Percentiles rank a stretch among this genome's conserved stretches.
Conservation (phyloP, 768 basidiomycete species). For the Termitomyces sp. region DNA sequence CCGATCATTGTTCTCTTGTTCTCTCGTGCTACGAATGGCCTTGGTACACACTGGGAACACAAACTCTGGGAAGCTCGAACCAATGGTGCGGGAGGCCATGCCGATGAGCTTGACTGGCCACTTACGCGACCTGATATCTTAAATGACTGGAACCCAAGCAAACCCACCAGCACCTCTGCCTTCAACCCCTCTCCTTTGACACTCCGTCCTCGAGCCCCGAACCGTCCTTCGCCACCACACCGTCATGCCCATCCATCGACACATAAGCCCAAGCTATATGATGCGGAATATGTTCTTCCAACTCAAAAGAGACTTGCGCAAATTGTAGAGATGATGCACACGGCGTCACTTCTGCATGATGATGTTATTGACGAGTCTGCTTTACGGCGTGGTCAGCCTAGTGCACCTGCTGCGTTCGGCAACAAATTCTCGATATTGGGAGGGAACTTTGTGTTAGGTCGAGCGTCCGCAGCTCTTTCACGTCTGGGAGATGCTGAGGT, state of each 20-base stretch:
- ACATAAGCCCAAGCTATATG: conserved; percentile 15
- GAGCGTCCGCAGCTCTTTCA: conserved; percentile 76
- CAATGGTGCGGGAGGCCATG: conserved; percentile 42
- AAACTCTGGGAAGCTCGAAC: conserved; percentile 52
- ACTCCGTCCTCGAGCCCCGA: conserved; percentile 20
- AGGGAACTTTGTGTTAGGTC: conserved; percentile 87
- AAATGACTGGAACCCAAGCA: conserved; percentile 85
- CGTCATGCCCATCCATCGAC: conserved; percentile 14
- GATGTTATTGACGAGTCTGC: conserved; percentile 88
- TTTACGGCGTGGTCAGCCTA: conserved; percentile 70
- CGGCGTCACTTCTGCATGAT: conserved; percentile 93
- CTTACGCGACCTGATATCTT: conserved; percentile 71
- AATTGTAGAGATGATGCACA: conserved; percentile 96
- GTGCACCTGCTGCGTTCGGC: conserved; percentile 78
- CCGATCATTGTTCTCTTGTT: conserved; percentile 86
- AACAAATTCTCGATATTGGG: conserved; percentile 86
- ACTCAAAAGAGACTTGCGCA: conserved; percentile 89
- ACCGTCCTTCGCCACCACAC: conserved; percentile 24
- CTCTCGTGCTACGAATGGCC: conserved; percentile 85
- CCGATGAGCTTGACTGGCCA: conserved; percentile 63
- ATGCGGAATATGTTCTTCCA: conserved; percentile 50
- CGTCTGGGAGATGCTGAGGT: conserved; percentile 80
- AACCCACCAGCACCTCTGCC: conserved; percentile 55
- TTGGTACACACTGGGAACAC: conserved; percentile 57
- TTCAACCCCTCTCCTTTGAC: conserved; percentile 44